These are phyloP conservation scores for Calonectria hawksworthii DNA, from an alignment of 2,329 filamentous ascomycete genomes.

Conservation along the genomic window DNA sequence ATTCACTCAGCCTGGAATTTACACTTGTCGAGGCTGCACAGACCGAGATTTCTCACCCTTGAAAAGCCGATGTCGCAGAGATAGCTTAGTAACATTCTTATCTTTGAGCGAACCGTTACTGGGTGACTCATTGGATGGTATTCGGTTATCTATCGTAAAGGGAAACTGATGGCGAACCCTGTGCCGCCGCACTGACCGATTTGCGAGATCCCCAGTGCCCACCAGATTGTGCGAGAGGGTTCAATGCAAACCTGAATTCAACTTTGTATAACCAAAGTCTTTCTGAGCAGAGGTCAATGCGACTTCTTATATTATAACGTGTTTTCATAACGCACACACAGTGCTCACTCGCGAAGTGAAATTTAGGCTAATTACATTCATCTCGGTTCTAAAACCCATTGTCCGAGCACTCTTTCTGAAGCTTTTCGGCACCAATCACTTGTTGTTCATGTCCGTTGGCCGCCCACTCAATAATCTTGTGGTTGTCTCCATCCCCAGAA, in stretches of 20 bases:
- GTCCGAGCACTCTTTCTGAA: not conserved
- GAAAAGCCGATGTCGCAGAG: not conserved
- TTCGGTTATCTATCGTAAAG: not conserved
- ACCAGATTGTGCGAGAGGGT: no score
- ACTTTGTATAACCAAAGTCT: not conserved
- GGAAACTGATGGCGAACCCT: not conserved
- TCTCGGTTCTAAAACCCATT: not conserved
- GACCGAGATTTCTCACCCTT: not conserved
- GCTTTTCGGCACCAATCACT: not conserved
- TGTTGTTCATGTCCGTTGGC: not conserved
- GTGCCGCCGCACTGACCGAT: not conserved
- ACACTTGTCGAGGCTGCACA: accelerated
- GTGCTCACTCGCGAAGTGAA: not conserved
- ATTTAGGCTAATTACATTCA: no score
- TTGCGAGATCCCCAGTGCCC: not conserved
- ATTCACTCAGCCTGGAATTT: not conserved
- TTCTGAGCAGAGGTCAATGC: no score
- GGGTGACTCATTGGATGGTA: not conserved
- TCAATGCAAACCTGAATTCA: not conserved
- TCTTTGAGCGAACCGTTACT: not conserved
- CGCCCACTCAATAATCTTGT: conserved; percentile 29
- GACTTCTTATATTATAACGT: not conserved
- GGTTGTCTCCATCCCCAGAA: not conserved
- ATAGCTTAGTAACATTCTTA: not conserved
- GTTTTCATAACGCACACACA: not conserved